Base-by-base conservation (phyloP, 805 yeast genomes). In the Ogataea zsoltii region DNA sequence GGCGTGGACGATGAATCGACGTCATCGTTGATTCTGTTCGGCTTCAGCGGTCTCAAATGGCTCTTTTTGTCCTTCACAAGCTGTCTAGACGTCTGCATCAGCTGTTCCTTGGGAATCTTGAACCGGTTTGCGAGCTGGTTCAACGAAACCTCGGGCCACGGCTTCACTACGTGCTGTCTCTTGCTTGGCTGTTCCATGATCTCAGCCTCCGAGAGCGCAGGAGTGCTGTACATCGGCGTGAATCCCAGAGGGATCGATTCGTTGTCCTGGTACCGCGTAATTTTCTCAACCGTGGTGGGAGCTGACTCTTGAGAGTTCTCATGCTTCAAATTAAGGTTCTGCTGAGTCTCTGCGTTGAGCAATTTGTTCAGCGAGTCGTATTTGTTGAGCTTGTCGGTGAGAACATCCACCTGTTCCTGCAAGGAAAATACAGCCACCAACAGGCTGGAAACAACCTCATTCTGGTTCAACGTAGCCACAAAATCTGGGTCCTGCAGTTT, bases 131-230 rank as follows among this genome's bases (percentile, higher is more conserved):
- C 65, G 21, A 62, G 41, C 48, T 61, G 63, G 35, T 44, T 53
- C n/a, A 61, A 46, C 7, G 66, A 55, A 10, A 56, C 51, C 42
- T 62, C 65, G 5, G 60, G 59, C 63, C 63, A 61, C 12, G 65
- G 65, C 38, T 51, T 56, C 34, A 55, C 56, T 11, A 56, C 48
- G 2, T 45, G 50, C 36, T 53, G 53, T 45, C 50, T 54, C 21
- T 50, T 55, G 32, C 40, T 29, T 13, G 58, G 58, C 26, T 46
- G 46, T n/a, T 43, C 53, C 23, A 54, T 26, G 11, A 49, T 48
- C 30, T 60, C 63, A 16, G 52, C 37, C 12, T 50, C 54, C 5
- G 55, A 39, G 9, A 55, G 40, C 3, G 63, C 64, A 3, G 64
- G 64, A 2, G 58, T 42, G 19, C 55, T 45, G 43, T 45, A 50